A percentile compares a stretch with the other conserved stretches of the same genome.
phyloP scores from a whole-genome alignment of 345 rosid genomes.

The Gossypium arboreum region DNA sequence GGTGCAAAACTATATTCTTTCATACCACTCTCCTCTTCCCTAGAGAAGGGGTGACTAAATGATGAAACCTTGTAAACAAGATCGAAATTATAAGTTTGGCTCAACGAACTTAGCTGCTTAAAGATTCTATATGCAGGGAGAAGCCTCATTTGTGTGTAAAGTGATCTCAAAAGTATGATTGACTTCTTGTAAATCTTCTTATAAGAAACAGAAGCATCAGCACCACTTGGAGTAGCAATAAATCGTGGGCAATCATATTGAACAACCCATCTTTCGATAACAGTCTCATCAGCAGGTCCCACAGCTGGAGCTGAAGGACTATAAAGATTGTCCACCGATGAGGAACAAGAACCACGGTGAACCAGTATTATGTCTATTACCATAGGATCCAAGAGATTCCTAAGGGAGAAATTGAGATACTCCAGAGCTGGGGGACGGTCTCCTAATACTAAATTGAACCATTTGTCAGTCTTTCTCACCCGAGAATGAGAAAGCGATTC shows the following conservation, averaged over 20 bases:
- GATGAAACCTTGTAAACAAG: slow-evolving; percentile 81
- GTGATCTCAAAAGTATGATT: slow-evolving; percentile 64
- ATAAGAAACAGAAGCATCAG: slow-evolving; percentile 45
- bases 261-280: slow-evolving; percentile 85
- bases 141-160: slow-evolving; percentile 69
- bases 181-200: slow-evolving; percentile 82
- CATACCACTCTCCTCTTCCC: slow-evolving; percentile 54
- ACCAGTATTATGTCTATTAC: slow-evolving; percentile 77
- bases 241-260: slow-evolving; percentile 57
- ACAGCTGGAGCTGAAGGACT: slow-evolving; percentile 18
- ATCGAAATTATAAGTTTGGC: slow-evolving; percentile 55
- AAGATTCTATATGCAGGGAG: slow-evolving; percentile 75
- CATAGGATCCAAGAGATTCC: slow-evolving; percentile 69
- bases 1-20: slow-evolving; percentile 60
- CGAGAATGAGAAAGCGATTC: slow-evolving; percentile 34
- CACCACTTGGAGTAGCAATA: slow-evolving; percentile 33
- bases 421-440: slow-evolving; percentile 72
- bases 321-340: slow-evolving; percentile 33
- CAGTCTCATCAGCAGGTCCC: slow-evolving; percentile 46
- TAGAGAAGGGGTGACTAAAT: slow-evolving; percentile 57
- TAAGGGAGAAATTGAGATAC: slow-evolving; percentile 69
- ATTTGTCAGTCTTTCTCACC: slow-evolving; percentile 69
- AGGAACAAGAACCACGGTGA: slow-evolving; percentile 36
- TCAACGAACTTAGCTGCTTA: slow-evolving; percentile 57
- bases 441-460: slow-evolving; percentile 86